Conservation (phyloP, 1,139 yeast species). For the Yamadazyma blattariae region DNA sequence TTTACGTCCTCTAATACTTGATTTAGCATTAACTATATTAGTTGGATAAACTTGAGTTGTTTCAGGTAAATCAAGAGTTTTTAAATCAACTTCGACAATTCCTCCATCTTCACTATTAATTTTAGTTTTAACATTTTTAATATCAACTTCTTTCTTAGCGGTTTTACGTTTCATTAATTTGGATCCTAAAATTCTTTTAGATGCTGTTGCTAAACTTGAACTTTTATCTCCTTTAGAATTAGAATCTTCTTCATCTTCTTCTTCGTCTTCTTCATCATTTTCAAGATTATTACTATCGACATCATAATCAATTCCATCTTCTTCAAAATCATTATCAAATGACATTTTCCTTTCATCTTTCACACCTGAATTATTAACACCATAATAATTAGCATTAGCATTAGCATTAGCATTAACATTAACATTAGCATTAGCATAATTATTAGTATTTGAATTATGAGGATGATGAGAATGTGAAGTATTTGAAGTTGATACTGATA, state of each 20-base stretch:
- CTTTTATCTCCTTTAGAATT: background rate
- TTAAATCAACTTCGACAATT: constrained; percentile 42
- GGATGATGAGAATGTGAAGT: constrained; percentile 14
- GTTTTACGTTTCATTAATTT: constrained; percentile 24
- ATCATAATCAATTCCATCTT: background rate
- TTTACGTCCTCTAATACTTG: constrained; percentile 44
- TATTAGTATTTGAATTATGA: constrained; percentile 1
- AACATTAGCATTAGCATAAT: background rate
- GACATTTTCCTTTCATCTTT: background rate
- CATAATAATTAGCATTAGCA: too few relatives aligned
- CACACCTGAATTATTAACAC: background rate
- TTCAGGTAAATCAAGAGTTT: constrained; percentile 42
- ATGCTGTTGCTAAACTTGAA: constrained; percentile 30
- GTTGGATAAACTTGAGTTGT: constrained; percentile 38
- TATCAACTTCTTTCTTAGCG: constrained; percentile 20
- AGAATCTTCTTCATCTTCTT: constrained; percentile 1
- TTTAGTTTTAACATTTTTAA: constrained; percentile 18
- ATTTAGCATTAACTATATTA: constrained; percentile 31
- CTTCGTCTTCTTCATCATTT: constrained; percentile 1
- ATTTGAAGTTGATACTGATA: constrained; percentile 20
- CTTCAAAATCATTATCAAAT: background rate
- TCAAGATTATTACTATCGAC: background rate
- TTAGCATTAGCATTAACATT: constrained; percentile 1
- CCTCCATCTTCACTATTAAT: constrained; percentile 26
- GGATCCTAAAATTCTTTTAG: constrained; percentile 41